A percentile compares a stretch with the other conserved stretches of the same genome.
Evolutionary conservation across 305 asterid species (phyloP).

Genomic region (Solanum chacoense): DNA sequence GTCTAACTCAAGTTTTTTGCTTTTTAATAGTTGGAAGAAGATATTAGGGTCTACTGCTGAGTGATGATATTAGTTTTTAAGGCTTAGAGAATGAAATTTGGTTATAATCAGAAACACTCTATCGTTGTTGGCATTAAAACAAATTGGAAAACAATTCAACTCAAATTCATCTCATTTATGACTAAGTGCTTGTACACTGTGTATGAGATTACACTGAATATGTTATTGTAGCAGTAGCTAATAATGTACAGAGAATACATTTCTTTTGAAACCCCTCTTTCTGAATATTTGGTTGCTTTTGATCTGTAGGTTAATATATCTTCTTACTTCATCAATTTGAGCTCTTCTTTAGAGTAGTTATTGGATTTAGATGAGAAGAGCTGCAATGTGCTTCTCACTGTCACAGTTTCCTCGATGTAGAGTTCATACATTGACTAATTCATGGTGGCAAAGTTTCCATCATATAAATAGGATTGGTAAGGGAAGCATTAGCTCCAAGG

Average conservation of each 20-base stretch:
- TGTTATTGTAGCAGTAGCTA: not conserved
- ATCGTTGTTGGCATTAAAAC: not conserved
- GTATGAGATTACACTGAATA: not conserved
- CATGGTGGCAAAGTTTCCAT: conserved; percentile 46
- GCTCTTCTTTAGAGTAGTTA: conserved; percentile 6
- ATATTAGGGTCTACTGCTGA: not conserved
- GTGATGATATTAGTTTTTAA: not conserved
- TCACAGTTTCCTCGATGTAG: conserved; percentile 59
- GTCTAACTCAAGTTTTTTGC: not conserved
- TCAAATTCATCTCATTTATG: not conserved
- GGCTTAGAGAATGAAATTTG: not conserved
- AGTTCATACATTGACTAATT: conserved; percentile 48
- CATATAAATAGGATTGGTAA: conserved; percentile 27
- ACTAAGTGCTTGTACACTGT: not conserved
- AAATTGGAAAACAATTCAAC: not conserved
- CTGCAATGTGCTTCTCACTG: conserved; percentile 76
- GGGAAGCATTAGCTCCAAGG: conserved; percentile 27
- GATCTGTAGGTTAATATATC: conserved; percentile 33
- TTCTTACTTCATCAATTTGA: conserved; percentile 4
- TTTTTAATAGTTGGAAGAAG: not conserved
- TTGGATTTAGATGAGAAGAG: conserved; percentile 41
- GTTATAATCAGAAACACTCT: not conserved
- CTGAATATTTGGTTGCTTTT: conserved; percentile 5
- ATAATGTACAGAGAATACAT: not conserved
- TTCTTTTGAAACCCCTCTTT: not conserved